These are phyloP conservation scores for Monosporozyma siamensis DNA, from an alignment of 805 yeast species.

Conservation along the genomic window DNA sequence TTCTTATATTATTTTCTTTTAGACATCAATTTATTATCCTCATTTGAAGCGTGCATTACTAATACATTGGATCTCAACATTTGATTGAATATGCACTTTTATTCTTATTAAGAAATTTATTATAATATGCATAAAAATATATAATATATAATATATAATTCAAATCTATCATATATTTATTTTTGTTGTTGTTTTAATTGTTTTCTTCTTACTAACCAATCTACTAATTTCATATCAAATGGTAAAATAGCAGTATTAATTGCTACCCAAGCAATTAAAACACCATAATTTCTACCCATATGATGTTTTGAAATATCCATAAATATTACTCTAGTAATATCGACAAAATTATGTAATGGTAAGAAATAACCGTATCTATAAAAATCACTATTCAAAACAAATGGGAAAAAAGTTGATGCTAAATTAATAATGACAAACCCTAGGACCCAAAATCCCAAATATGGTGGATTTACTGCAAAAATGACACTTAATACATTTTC, in stretches of 20 bases:
- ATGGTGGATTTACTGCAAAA: conserved; percentile 48
- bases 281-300: conserved; percentile 52
- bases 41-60: no score
- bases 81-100: no score
- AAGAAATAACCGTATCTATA: conserved; percentile 57
- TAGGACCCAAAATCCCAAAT: conserved; percentile 61
- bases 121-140: no score
- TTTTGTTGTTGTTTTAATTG: no score
- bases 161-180: no score
- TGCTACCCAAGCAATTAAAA: conserved; percentile 52
- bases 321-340: conserved; percentile 49
- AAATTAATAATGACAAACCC: conserved; percentile 61
- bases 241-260: conserved; percentile 39
- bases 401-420: conserved; percentile 58
- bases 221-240: conserved; percentile 30
- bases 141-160: no score
- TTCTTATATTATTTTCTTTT: no score
- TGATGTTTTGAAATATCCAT: conserved; percentile 47
- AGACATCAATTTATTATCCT: no score
- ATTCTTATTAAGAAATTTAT: no score
- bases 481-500: conserved; percentile 52
- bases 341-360: conserved; percentile 61
- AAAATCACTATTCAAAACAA: conserved; percentile 46
- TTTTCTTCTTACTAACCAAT: conserved; percentile 24
- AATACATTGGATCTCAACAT: no score